Evolutionary conservation across 2,329 filamentous ascomycete genomes (phyloP).

Genomic region (Tolypocladium sp.): DNA sequence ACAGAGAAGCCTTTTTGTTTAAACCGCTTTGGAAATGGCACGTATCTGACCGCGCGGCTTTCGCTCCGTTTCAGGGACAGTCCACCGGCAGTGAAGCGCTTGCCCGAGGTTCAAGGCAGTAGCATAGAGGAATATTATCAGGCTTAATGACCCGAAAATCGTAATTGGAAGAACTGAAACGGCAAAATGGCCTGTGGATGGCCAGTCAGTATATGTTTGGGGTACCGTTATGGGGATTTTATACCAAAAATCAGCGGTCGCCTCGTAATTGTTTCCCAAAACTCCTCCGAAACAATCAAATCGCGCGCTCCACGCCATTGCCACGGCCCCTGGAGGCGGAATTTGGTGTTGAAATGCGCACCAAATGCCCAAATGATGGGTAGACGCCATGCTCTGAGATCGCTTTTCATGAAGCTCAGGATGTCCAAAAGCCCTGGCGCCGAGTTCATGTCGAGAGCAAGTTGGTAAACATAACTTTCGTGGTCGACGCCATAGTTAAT

Average conservation of each 20-base stretch:
- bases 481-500: constrained; percentile 34
- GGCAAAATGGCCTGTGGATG: constrained; percentile 8
- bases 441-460: constrained; percentile 31
- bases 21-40: no score
- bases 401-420: constrained; percentile 11
- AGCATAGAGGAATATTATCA: background rate
- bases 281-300: constrained; percentile 9
- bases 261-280: constrained; percentile 12
- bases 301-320: constrained; percentile 16
- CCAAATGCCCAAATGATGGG: constrained; percentile 29
- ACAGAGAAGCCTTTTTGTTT: no score
- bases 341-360: constrained; percentile 32
- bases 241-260: constrained; percentile 11
- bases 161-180: constrained; percentile 9
- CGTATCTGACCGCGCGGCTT: no score
- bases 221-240: background rate
- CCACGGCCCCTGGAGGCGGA: constrained; percentile 29
- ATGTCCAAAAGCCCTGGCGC: constrained; percentile 25
- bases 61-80: no score
- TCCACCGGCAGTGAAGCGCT: no score
- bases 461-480: constrained; percentile 36
- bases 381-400: constrained; percentile 7
- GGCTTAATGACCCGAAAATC: constrained; percentile 10
- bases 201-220: no score
- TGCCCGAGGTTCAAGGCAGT: no score